phyloP scores from a whole-genome alignment of 306 rosid species.

The Benincasa hispida region DNA sequence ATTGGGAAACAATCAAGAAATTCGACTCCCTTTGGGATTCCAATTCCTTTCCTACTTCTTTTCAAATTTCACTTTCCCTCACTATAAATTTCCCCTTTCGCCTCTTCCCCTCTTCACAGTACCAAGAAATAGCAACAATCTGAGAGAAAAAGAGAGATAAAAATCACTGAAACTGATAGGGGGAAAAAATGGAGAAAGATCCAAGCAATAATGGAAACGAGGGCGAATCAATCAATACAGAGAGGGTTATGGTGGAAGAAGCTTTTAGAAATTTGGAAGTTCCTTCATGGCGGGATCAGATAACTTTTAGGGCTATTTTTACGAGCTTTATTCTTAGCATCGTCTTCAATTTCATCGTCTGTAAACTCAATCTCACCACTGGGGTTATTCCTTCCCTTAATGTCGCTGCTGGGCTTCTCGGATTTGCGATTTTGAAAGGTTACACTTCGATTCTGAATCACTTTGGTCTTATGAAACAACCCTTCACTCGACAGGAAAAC shows the following conservation, averaged over 20 bases:
- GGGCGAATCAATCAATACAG: no score
- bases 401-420: constrained; percentile 56
- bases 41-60: not conserved
- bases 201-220: not conserved
- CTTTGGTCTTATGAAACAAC: constrained; percentile 38
- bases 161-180: not conserved
- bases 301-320: constrained; percentile 39
- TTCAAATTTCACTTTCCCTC: not conserved
- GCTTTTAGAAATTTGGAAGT: constrained; percentile 26
- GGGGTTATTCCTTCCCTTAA: constrained; percentile 68
- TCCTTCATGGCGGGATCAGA: constrained; percentile 48
- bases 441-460: constrained; percentile 28
- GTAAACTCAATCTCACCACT: constrained; percentile 63
- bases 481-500: constrained; percentile 72
- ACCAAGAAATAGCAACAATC: not conserved
- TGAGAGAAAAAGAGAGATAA: not conserved
- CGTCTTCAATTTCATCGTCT: constrained; percentile 45
- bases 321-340: constrained; percentile 40
- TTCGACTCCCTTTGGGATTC: not conserved
- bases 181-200: constrained; percentile 16
- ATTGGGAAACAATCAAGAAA: no score
- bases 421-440: constrained; percentile 37
- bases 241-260: constrained; percentile 25
- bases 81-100: not conserved
- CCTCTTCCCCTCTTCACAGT: not conserved